Evolutionary conservation across 345 rosid species (phyloP).

Genomic region (Lepidium sativum): DNA sequence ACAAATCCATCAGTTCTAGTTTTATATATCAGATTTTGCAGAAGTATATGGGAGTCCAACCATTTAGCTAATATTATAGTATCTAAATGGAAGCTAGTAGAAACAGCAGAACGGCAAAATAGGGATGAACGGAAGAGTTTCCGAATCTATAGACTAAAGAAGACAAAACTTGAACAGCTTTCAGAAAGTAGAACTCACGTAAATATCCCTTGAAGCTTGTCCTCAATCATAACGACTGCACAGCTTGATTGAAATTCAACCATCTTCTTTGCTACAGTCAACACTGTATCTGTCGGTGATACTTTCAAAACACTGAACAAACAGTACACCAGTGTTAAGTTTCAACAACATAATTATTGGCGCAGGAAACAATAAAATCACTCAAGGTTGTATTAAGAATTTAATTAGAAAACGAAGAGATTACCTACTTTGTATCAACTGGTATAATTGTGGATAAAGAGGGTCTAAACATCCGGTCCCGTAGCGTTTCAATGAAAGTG

Average conservation of each 20-base stretch:
- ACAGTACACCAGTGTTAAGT: constrained; percentile 4
- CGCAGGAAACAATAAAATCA: background rate
- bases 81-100: background rate
- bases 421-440: constrained; percentile 98
- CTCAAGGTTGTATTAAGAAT: background rate
- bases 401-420: constrained; percentile 33
- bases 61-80: background rate
- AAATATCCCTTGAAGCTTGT: constrained; percentile 75
- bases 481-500: constrained; percentile 80
- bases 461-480: constrained; percentile 92
- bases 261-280: constrained; percentile 71
- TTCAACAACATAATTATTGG: background rate
- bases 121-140: background rate
- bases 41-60: background rate
- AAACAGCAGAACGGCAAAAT: background rate
- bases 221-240: constrained; percentile 67
- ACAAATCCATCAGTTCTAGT: background rate
- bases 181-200: constrained; percentile 54
- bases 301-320: constrained; percentile 75
- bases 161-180: background rate
- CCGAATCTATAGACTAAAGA: background rate
- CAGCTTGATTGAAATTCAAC: constrained; percentile 62
- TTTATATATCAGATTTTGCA: background rate
- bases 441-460: constrained; percentile 75
- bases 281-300: constrained; percentile 73